These are phyloP conservation scores for Mycena haematopus DNA, from an alignment of 768 basidiomycete species.

Conservation along the genomic window DNA sequence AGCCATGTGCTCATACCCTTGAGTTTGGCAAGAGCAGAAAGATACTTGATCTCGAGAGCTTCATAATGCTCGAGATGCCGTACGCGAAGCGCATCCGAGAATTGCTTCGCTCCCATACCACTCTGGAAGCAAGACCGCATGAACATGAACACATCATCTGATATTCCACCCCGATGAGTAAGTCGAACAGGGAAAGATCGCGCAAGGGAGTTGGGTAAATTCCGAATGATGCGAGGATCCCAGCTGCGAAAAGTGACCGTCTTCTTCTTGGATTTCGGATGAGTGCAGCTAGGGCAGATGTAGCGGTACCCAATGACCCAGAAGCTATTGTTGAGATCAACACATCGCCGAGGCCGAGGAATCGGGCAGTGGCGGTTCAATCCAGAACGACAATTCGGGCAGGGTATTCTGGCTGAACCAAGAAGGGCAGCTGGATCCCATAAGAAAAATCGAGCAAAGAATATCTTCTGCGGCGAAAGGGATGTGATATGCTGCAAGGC, in stretches of 20 bases:
- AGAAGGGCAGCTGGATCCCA: conserved; percentile 5
- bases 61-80: conserved; percentile 33
- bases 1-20: neutral
- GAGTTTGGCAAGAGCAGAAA: neutral
- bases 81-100: conserved; percentile 30
- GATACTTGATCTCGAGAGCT: conserved; percentile 12
- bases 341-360: conserved; percentile 6
- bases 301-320: conserved; percentile 15
- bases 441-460: neutral
- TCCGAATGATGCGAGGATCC: conserved; percentile 8
- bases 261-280: neutral
- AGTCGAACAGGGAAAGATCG: conserved; percentile 30
- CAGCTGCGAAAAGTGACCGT: conserved; percentile 6
- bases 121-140: conserved; percentile 10
- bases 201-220: neutral
- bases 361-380: neutral
- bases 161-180: conserved; percentile 32
- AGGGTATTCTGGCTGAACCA: neutral
- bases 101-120: conserved; percentile 36
- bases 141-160: conserved; percentile 21
- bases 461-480: conserved; percentile 2
- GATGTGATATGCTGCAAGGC: neutral
- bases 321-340: conserved; percentile 4
- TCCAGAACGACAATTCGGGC: neutral
- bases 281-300: conserved; percentile 1